Percentiles rank a stretch among this genome's conserved stretches.
Evolutionary conservation across 257 asterid species (phyloP).

Genomic region (Ajuga chamaepitys): DNA sequence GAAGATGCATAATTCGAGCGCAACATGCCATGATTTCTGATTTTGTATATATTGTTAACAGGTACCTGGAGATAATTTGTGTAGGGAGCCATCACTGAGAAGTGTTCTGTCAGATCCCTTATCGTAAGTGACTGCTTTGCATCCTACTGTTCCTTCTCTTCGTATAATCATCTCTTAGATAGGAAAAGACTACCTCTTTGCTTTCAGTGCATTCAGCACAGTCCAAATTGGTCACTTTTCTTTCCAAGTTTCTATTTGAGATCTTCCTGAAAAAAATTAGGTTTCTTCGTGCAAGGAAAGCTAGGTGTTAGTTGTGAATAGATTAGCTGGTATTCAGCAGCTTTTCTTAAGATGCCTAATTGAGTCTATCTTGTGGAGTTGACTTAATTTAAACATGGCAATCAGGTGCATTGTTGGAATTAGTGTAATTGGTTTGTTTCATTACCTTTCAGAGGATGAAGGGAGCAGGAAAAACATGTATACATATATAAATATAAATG

Average conservation of each 20-base stretch:
- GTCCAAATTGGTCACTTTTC: neutral
- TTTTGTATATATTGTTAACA: slow-evolving; percentile 41
- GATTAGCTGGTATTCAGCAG: neutral
- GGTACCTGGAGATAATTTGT: slow-evolving; percentile 62
- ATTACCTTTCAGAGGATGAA: neutral
- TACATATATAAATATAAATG: too few species aligned
- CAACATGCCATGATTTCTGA: slow-evolving; percentile 25
- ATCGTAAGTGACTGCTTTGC: slow-evolving; percentile 60
- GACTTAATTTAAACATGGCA: neutral
- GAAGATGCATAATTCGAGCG: slow-evolving; percentile 16
- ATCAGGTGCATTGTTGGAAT: neutral
- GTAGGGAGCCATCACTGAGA: slow-evolving; percentile 79
- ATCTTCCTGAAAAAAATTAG: neutral
- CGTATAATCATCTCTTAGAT: neutral
- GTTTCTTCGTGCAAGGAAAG: neutral
- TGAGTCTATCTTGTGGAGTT: neutral
- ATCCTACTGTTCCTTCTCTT: slow-evolving; percentile 6
- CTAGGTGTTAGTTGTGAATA: neutral
- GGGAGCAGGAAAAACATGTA: neutral
- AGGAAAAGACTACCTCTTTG: too few species aligned
- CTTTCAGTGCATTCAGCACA: neutral
- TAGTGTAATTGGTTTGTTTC: neutral
- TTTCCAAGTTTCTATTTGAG: neutral
- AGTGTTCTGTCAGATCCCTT: slow-evolving; percentile 87
- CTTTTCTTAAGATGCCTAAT: neutral